Conservation (phyloP, 2,329 filamentous ascomycete genomes). For the Tolypocladium capitatum region DNA sequence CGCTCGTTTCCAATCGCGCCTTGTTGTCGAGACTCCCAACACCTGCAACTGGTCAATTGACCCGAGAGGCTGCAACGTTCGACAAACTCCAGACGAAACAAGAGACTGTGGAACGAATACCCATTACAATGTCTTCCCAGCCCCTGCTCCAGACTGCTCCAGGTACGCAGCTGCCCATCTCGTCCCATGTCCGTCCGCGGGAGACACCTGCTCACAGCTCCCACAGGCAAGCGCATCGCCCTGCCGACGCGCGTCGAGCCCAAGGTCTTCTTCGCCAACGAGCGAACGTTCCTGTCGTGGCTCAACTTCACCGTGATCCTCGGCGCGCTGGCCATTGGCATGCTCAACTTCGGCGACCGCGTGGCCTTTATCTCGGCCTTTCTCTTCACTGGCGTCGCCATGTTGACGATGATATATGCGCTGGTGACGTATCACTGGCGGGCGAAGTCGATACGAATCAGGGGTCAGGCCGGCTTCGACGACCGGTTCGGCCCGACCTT, state of each 20-base stretch:
- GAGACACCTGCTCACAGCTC: slow-evolving; percentile 5
- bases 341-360: slow-evolving; percentile 94
- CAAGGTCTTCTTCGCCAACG: slow-evolving; percentile 99
- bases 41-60: neutral
- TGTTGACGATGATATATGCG: slow-evolving; percentile 92
- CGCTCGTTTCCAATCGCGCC: neutral
- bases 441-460: slow-evolving; percentile 77
- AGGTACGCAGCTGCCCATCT: slow-evolving; percentile 41
- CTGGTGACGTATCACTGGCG: slow-evolving; percentile 95
- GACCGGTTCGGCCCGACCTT: slow-evolving; percentile 90
- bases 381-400: slow-evolving; percentile 85
- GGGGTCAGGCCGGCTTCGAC: slow-evolving; percentile 92
- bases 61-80: neutral
- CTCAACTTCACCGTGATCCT: slow-evolving; percentile 99
- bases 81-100: neutral
- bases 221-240: slow-evolving; percentile 90
- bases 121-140: slow-evolving; percentile 72
- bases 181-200: neutral
- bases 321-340: slow-evolving; percentile 87
- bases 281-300: slow-evolving; percentile 98
- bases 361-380: slow-evolving; percentile 89
- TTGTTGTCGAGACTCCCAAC: neutral
- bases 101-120: neutral
- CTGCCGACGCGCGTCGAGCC: slow-evolving; percentile 96
- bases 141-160: slow-evolving; percentile 90